phyloP scores from a whole-genome alignment of 345 rosid species.

The Citrus unshiu region DNA sequence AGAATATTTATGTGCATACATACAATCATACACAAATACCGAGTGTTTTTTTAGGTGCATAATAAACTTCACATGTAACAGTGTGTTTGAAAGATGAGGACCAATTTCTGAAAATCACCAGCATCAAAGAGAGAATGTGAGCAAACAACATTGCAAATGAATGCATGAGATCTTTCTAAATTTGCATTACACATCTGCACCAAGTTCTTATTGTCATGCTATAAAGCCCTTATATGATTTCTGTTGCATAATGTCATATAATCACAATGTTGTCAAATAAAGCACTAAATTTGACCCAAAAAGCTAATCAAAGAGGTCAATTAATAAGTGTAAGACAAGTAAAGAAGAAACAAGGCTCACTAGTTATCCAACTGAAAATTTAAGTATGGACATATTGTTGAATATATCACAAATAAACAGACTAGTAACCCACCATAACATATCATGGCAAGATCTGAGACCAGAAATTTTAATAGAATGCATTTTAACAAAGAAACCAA shows the following conservation, averaged over 20 bases:
- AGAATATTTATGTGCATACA: not conserved
- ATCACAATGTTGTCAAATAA: not conserved
- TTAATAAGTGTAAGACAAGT: not conserved
- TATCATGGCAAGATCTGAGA: not conserved
- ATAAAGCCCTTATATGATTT: not conserved
- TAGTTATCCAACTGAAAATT: not conserved
- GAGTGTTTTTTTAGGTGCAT: not conserved
- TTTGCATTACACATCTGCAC: not conserved
- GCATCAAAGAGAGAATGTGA: not conserved
- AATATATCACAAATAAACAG: not conserved
- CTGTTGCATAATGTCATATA: not conserved
- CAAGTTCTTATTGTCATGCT: not conserved
- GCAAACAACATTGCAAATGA: not conserved
- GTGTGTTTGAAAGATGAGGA: not conserved
- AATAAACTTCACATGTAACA: not conserved
- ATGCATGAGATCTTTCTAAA: not conserved
- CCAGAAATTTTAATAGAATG: not conserved
- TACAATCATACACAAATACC: not conserved
- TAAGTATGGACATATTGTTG: not conserved
- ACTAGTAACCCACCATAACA: not conserved
- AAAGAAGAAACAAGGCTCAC: not conserved
- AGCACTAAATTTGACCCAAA: not conserved
- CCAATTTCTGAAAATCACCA: not conserved
- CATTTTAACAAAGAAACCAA: not conserved
- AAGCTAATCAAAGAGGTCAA: not conserved